Evolutionary conservation across 352 stramenopile genomes (phyloP).

Genomic region (Phytophthora cryptogea): DNA sequence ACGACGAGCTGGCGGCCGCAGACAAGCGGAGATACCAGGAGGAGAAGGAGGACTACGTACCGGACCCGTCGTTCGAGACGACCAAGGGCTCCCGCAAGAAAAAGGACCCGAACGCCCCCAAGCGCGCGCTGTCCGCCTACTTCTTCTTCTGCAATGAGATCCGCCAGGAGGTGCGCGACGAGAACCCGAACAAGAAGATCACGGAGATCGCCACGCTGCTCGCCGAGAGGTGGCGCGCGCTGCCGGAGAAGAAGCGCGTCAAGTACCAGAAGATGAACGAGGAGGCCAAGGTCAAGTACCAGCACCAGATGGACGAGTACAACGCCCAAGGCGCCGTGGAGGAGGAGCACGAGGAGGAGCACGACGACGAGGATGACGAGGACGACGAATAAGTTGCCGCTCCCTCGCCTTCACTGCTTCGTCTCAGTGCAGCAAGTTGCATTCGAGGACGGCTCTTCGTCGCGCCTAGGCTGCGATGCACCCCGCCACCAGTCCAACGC

Average conservation of each 20-base stretch:
- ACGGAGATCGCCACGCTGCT: conserved; percentile 90
- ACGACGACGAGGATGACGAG: conserved; percentile 67
- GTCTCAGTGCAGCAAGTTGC: conserved; percentile 4
- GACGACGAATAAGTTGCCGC: conserved; percentile 57
- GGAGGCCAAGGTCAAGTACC: conserved; percentile 88
- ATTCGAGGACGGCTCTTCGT: not conserved
- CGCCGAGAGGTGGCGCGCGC: conserved; percentile 83
- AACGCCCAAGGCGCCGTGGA: conserved; percentile 59
- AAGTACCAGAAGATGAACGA: conserved; percentile 90
- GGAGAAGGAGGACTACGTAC: conserved; percentile 90
- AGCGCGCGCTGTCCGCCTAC: conserved; percentile 94
- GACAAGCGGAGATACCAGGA: conserved; percentile 89
- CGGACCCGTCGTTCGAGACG: conserved; percentile 80
- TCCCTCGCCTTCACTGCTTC: not conserved
- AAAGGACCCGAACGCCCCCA: conserved; percentile 94
- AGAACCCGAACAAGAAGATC: conserved; percentile 95
- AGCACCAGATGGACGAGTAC: conserved; percentile 91
- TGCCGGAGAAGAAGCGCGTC: conserved; percentile 92
- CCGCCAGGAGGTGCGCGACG: conserved; percentile 85
- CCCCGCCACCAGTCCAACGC: not conserved
- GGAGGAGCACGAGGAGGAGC: conserved; percentile 43
- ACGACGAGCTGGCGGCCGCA: conserved; percentile 80
- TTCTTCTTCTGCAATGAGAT: conserved; percentile 96
- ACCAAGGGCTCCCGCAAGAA: conserved; percentile 76
- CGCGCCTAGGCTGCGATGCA: too few relatives aligned